Conservation (phyloP, 2,329 filamentous ascomycete genomes). For the Colletotrichum higginsianum region DNA sequence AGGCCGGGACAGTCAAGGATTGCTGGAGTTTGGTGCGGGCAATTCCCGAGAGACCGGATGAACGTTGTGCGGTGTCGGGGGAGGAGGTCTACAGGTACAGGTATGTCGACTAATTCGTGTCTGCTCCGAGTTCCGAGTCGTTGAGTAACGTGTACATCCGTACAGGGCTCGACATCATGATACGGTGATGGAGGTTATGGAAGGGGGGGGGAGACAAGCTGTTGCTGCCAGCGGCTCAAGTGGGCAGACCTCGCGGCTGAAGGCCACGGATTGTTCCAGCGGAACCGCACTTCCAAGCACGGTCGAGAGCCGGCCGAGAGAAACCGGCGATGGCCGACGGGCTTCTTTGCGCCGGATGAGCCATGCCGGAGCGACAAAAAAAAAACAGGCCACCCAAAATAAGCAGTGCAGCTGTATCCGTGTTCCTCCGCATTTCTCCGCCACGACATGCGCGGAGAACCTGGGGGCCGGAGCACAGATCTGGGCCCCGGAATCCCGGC, state of each 20-base stretch:
- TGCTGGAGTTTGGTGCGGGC: slow-evolving; percentile 19
- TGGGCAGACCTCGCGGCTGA: too few species aligned
- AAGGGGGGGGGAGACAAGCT: too few species aligned
- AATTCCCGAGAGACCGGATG: slow-evolving; percentile 32
- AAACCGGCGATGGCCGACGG: too few species aligned
- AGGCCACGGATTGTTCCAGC: too few species aligned
- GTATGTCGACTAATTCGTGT: not conserved
- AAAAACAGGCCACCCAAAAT: not conserved
- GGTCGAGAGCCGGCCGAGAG: too few species aligned
- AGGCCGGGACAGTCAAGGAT: not conserved
- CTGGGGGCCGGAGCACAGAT: not conserved
- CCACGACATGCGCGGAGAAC: not conserved
- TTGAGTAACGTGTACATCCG: not conserved
- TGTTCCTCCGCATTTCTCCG: slow-evolving; percentile 18
- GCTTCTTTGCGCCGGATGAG: not conserved
- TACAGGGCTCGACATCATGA: too few species aligned
- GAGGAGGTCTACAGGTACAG: too few species aligned
- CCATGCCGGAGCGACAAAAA: not conserved
- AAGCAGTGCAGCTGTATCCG: not conserved
- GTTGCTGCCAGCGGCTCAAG: too few species aligned
- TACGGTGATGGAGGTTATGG: too few species aligned
- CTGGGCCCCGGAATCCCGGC: slow-evolving; percentile 4
- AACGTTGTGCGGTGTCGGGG: slow-evolving; percentile 13
- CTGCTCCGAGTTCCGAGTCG: not conserved
- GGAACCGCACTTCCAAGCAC: too few species aligned